Evolutionary conservation across 2,329 filamentous ascomycete genomes (phyloP).

Genomic region (Cryphonectria radicalis): DNA sequence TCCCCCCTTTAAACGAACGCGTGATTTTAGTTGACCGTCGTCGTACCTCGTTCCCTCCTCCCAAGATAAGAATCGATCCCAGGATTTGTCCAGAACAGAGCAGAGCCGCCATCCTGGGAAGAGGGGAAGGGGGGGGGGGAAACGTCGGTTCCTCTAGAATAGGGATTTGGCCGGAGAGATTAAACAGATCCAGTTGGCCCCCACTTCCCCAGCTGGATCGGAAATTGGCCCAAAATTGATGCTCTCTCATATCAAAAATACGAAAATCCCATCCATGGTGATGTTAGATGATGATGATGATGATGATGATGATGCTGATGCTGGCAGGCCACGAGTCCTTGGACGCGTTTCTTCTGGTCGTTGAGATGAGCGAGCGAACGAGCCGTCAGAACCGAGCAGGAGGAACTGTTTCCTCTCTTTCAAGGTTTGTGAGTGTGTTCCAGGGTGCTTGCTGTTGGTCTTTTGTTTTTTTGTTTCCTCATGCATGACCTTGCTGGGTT

Average conservation of each 20-base stretch:
- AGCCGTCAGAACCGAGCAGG: not conserved
- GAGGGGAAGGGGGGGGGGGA: too few species aligned
- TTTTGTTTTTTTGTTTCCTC: too few species aligned
- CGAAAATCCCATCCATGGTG: conserved; percentile 3
- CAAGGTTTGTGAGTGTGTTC: not conserved
- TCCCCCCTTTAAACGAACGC: not conserved
- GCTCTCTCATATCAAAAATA: not conserved
- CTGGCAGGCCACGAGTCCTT: not conserved
- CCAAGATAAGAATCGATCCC: not conserved
- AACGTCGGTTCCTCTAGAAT: not conserved
- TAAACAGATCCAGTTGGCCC: not conserved
- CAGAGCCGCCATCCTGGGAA: not conserved
- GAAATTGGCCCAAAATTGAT: conserved; percentile 1
- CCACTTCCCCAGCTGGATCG: conserved; percentile 9
- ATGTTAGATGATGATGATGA: not conserved
- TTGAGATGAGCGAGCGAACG: not conserved
- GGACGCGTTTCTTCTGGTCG: too few species aligned
- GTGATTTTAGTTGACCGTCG: not conserved
- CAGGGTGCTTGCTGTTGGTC: not conserved
- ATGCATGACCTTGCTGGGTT: too few species aligned
- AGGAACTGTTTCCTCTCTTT: not conserved
- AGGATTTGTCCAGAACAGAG: not conserved
- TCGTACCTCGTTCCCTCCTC: not conserved
- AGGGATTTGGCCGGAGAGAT: not conserved
- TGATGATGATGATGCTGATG: not conserved